Conservation (phyloP, 495 filamentous ascomycete genomes). For the Penicillium bialowiezense region DNA sequence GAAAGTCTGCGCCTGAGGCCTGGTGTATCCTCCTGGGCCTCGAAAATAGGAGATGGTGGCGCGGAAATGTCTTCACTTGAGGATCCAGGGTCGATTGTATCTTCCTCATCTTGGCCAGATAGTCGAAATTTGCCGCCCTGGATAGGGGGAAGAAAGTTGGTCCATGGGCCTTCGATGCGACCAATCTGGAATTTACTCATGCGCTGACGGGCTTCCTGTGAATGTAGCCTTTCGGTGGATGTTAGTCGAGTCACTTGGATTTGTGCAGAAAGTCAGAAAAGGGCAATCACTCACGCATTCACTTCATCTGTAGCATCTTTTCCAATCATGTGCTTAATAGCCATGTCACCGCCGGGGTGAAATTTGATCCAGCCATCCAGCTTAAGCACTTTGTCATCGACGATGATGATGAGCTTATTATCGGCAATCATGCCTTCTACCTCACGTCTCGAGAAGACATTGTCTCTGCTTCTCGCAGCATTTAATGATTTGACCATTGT, state of each 20-base stretch:
- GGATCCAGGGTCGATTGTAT: neutral
- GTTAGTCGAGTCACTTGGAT: neutral
- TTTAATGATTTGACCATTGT: constrained; percentile 4
- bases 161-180: constrained; percentile 69
- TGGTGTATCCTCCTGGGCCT: constrained; percentile 1
- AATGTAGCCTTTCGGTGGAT: constrained; percentile 57
- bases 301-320: constrained; percentile 86
- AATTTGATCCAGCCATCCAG: constrained; percentile 77
- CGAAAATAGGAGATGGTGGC: constrained; percentile 16
- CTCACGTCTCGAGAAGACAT: constrained; percentile 59
- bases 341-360: constrained; percentile 81
- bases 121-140: constrained; percentile 70
- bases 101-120: neutral
- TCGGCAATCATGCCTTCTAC: constrained; percentile 78
- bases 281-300: constrained; percentile 51
- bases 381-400: constrained; percentile 72
- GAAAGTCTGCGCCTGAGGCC: constrained; percentile 12
- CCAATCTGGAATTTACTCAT: constrained; percentile 80
- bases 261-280: neutral
- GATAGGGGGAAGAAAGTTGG: constrained; percentile 84
- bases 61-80: constrained; percentile 11
- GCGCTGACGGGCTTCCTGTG: constrained; percentile 58
- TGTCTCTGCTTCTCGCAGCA: constrained; percentile 35
- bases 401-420: constrained; percentile 67
- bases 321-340: constrained; percentile 85